These are phyloP conservation scores for Paraphoma sp. DNA, from an alignment of 2,329 filamentous ascomycete genomes.

Conservation along the genomic window DNA sequence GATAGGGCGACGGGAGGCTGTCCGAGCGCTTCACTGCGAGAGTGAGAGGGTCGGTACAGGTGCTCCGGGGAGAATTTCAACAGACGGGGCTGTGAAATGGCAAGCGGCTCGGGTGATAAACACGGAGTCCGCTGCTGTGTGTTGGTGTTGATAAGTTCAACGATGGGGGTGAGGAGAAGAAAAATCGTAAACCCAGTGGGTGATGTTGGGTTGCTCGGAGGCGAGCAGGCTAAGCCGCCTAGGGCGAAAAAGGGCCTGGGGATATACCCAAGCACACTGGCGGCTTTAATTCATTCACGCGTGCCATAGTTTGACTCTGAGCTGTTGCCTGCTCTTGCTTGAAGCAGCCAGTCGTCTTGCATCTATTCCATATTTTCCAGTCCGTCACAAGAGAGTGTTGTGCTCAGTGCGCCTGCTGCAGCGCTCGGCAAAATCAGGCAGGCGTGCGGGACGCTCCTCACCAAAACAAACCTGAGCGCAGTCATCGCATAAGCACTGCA, in stretches of 20 bases:
- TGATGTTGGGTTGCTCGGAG: slow-evolving; percentile 33
- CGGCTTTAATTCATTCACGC: slow-evolving; percentile 5
- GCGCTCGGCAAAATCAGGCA: slow-evolving; percentile 2
- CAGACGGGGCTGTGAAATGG: slow-evolving; percentile 48
- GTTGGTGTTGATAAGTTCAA: slow-evolving; percentile 36
- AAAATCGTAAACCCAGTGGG: slow-evolving; percentile 4
- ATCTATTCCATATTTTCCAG: background rate
- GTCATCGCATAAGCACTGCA: slow-evolving; percentile 26
- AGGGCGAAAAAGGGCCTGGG: slow-evolving; percentile 1
- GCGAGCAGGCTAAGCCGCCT: slow-evolving; percentile 19
- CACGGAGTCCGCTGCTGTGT: slow-evolving; percentile 41
- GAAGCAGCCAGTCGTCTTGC: background rate
- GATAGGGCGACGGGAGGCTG: slow-evolving; percentile 42
- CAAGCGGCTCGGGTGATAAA: slow-evolving; percentile 43
- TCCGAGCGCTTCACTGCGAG: slow-evolving; percentile 40
- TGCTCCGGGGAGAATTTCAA: slow-evolving; percentile 45
- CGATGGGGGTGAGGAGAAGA: slow-evolving; percentile 36
- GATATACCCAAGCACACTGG: slow-evolving; percentile 1
- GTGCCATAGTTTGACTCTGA: slow-evolving; percentile 2
- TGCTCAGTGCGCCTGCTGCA: background rate
- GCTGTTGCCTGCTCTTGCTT: background rate
- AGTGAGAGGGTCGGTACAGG: slow-evolving; percentile 41
- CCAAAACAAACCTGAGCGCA: slow-evolving; percentile 7
- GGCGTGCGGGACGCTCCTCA: slow-evolving; percentile 14
- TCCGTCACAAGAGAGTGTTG: background rate